These are phyloP conservation scores for Xylaria grammica DNA, from an alignment of 495 filamentous ascomycete genomes.

Conservation along the genomic window DNA sequence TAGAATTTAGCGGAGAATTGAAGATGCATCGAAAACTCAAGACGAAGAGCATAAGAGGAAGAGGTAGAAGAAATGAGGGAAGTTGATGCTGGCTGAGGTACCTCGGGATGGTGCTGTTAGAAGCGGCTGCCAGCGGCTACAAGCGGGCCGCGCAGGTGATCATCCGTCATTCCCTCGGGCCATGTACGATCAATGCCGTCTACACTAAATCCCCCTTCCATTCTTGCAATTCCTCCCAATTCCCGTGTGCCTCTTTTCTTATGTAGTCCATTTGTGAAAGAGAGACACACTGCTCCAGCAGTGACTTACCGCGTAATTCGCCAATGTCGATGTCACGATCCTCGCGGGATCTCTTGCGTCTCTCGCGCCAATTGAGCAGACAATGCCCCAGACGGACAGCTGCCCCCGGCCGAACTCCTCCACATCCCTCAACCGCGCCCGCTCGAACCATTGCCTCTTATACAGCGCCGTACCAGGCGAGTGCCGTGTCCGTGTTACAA, in stretches of 20 bases:
- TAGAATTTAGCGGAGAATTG: slow-evolving; percentile 3
- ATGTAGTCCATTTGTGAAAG: slow-evolving; percentile 1
- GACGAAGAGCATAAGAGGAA: not conserved
- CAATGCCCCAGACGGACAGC: slow-evolving; percentile 32
- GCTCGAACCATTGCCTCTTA: slow-evolving; percentile 61
- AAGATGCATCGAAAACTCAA: not conserved
- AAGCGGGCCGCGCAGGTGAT: slow-evolving; percentile 35
- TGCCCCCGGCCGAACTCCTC: slow-evolving; percentile 28
- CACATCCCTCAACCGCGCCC: slow-evolving; percentile 20
- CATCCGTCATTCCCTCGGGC: slow-evolving; percentile 1
- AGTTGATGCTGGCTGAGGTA: not conserved
- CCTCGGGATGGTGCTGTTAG: slow-evolving; percentile 16
- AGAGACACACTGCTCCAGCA: not conserved
- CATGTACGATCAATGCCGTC: not conserved
- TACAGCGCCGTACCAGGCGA: slow-evolving; percentile 69
- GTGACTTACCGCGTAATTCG: not conserved
- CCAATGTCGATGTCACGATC: slow-evolving; percentile 45
- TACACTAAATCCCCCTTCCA: not conserved
- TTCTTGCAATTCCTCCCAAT: slow-evolving; percentile 1
- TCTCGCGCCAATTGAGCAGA: slow-evolving; percentile 49
- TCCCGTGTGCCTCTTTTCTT: not conserved
- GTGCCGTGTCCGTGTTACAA: slow-evolving; percentile 77
- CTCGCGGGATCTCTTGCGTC: slow-evolving; percentile 40
- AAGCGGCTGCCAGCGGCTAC: slow-evolving; percentile 41
- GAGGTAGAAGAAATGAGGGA: not conserved